Percentiles rank a stretch among this genome's conserved stretches.
phyloP scores from a whole-genome alignment of 2,329 filamentous ascomycete species.

The Calonectria hongkongensis region DNA sequence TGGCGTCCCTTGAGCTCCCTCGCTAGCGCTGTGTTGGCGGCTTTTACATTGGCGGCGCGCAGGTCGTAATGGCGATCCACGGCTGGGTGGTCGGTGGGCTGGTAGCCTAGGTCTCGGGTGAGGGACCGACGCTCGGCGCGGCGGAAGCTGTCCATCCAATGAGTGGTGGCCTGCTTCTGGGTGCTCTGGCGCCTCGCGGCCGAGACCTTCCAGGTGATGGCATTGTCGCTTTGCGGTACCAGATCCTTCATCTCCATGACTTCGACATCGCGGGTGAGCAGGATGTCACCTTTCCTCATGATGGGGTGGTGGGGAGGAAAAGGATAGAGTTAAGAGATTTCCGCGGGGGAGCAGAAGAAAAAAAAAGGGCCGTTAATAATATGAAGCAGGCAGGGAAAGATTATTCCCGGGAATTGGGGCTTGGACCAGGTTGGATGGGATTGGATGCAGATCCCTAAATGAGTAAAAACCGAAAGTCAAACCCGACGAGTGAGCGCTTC shows the following conservation, averaged over 20 bases:
- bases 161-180: constrained; percentile 10
- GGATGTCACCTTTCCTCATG: constrained; percentile 37
- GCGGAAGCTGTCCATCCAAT: constrained; percentile 44
- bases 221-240: neutral
- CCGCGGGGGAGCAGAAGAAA: constrained; percentile 8
- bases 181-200: constrained; percentile 22
- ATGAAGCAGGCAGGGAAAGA: constrained; percentile 3
- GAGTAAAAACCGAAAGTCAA: constrained; percentile 22
- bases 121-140: constrained; percentile 39
- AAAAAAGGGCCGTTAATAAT: constrained; percentile 1
- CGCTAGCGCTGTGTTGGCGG: constrained; percentile 84
- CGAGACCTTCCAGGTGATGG: constrained; percentile 36
- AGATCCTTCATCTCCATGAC: constrained; percentile 41
- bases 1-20: constrained; percentile 88
- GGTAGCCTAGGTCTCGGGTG: constrained; percentile 49
- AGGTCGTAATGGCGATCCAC: constrained; percentile 71
- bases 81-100: constrained; percentile 39
- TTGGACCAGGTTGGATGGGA: constrained; percentile 3
- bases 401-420: constrained; percentile 16
- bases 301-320: neutral
- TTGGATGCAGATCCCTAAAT: constrained; percentile 11
- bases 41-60: constrained; percentile 79
- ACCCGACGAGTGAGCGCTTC: constrained; percentile 2
- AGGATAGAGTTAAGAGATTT: neutral
- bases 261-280: constrained; percentile 39